Evolutionary conservation across 2,329 filamentous ascomycete genomes (phyloP), one percentile per base, ranked within the genome.

Genomic region (Scedosporium dehoogii): DNA sequence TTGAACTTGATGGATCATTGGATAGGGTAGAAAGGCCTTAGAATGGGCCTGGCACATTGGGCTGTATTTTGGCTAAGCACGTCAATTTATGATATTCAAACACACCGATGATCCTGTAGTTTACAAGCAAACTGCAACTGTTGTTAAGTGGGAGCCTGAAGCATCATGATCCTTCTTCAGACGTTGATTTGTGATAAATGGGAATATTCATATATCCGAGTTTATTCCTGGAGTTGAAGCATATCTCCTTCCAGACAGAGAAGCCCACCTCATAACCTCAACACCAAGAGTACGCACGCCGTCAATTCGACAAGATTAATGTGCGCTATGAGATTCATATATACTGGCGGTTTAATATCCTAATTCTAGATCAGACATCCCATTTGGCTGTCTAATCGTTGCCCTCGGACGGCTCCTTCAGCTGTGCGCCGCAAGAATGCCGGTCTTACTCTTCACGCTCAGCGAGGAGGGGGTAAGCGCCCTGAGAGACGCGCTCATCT

Each of bases 401-500:
- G 33, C 9, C 6, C 33, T 38, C 33, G 6, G 10, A 38, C 33
- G 10, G 10, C 27, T 29, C 27, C 27, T 6, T 29, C 27, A 29
- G 27, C 27, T 29, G 27, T 6, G 4, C 33, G 3, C 33, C 33
- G 27, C 23, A 6, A 62, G 10, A 53, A 86, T 88, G 85, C 77
- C 83, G 5, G 75, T 87, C n/a, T 74, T 92, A 63, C 86, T 81
- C 64, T 92, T 92, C 70, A 89, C 87, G 0, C 77, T 93, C 61
- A 88, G 81, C 68, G 88, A 90, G 63, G 88, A 92, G 67, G 87
- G 87, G 38, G 85, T 91, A 53, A 79, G 80, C 6, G 84, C 83
- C 58, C 78, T 93, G 55, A 87, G 91, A 68, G 90, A 92, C 72
- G 82, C 86, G 25, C 81, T 93, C 63, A 79, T 85, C 23, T 93